Base-by-base conservation (phyloP, 176 grass and related monocot species). In the Oryza coarctata region DNA sequence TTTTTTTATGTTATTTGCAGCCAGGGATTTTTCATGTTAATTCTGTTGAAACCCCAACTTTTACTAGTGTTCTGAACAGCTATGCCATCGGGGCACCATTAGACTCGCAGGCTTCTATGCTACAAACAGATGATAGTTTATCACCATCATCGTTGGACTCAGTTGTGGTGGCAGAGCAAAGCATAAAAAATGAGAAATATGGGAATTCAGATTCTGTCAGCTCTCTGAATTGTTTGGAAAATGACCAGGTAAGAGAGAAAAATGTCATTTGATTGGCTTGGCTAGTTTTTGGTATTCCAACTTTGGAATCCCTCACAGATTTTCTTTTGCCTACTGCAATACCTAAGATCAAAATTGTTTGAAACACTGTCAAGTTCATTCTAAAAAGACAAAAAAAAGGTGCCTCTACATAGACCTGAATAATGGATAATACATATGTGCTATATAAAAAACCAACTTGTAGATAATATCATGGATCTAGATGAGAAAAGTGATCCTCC, bases 121-220 rank as follows among this genome's bases (percentile, higher is more conserved):
- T 98, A n/a, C 78, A 91, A 23, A 94, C 90, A 80, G 95, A 98
- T 70, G 90, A 93, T 62, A 92, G 92, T 74, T 68, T 98, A 17
- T 98, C 95, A 15, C 92, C 90, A 32, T 83, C 92, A 1, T 98
- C 95, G 7, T 68, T 98, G 61, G 95, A 92, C 82, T 93, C 95
- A 1, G 92, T 94, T 58, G 88, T 91, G 31, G 80, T 87, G 71
- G 92, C 92, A 55, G 95, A 90, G 68, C 80, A 80, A 79, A 82
- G 91, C 81, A 84, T 88, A 68, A 97, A 93, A 70, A 85, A 73
- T 10, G 91, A 91, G 75, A 93, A 89, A 79, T 94, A 61, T 65
- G 90, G 69, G 12, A 94, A 87, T 83, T 89, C 88, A 29, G 77
- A 86, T 69, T 86, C 92, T 0, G 82, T 86, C 68, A 87, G 86